Evolutionary conservation across 2,329 filamentous ascomycete species (phyloP).

Genomic region (Paraphaeosphaeria minitans): DNA sequence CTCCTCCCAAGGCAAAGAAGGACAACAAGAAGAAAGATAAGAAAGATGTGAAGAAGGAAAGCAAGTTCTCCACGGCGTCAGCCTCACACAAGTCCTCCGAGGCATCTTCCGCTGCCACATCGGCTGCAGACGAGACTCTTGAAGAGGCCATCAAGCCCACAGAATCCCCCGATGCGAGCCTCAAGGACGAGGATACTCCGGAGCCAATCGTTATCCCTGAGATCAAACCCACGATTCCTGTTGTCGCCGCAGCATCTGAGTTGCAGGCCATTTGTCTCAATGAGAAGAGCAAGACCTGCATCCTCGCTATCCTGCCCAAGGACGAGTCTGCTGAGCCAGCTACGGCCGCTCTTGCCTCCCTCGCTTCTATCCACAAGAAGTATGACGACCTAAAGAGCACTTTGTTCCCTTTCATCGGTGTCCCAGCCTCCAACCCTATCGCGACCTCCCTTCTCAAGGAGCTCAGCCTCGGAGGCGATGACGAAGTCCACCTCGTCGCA

Average conservation of each 20-base stretch:
- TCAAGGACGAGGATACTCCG: conserved; percentile 51
- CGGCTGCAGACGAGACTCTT: conserved; percentile 57
- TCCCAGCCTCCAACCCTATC: conserved; percentile 67
- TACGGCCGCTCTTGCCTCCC: conserved; percentile 57
- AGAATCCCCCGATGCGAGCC: conserved; percentile 59
- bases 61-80: conserved; percentile 57
- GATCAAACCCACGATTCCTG: conserved; percentile 65
- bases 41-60: conserved; percentile 51
- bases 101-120: conserved; percentile 52
- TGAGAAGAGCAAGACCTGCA: conserved; percentile 78
- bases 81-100: conserved; percentile 58
- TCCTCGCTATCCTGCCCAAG: conserved; percentile 63
- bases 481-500: conserved; percentile 74
- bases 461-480: conserved; percentile 63
- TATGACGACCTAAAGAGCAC: conserved; percentile 68
- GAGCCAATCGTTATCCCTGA: conserved; percentile 57
- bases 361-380: conserved; percentile 78
- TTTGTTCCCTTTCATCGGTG: conserved; percentile 81
- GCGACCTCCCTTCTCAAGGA: conserved; percentile 61
- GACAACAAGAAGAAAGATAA: conserved; percentile 50
- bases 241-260: conserved; percentile 66
- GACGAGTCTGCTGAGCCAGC: conserved; percentile 56
- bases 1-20: conserved; percentile 57
- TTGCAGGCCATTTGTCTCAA: conserved; percentile 75
- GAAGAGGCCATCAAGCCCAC: conserved; percentile 57